A percentile compares a stretch with the other conserved stretches of the same genome.
Conservation (phyloP, 148 eudicot genomes). For the Tetragonia tetragonoides region DNA sequence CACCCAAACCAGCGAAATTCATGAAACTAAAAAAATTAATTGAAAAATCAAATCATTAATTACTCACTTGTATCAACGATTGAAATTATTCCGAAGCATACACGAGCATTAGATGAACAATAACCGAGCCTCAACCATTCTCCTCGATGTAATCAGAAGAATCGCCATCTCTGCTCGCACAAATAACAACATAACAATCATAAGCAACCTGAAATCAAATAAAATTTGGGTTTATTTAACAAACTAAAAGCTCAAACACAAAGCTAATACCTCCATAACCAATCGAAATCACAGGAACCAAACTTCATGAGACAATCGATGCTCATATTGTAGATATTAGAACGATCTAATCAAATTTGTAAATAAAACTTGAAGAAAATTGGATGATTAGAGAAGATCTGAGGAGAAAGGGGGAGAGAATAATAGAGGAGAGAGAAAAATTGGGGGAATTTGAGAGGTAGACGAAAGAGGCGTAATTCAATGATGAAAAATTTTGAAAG, state of each 20-base stretch:
- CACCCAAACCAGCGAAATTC: background rate
- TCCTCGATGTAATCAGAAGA: background rate
- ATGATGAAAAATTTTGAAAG: background rate
- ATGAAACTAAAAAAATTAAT: background rate
- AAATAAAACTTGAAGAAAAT: background rate
- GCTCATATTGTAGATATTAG: background rate
- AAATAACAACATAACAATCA: conserved; percentile 17
- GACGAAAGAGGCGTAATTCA: background rate
- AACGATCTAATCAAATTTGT: background rate
- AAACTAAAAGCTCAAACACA: background rate
- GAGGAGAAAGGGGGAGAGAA: background rate
- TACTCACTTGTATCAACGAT: background rate
- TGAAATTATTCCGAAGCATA: background rate
- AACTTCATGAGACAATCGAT: background rate
- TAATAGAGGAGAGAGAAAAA: conserved; percentile 1
- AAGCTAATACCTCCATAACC: background rate
- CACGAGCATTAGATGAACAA: background rate
- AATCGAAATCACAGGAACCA: background rate
- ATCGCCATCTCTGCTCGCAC: conserved; percentile 16
- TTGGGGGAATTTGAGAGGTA: background rate
- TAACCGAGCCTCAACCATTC: background rate
- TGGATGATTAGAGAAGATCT: background rate
- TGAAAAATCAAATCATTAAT: background rate
- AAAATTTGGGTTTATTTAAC: background rate
- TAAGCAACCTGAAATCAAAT: background rate